phyloP scores from a whole-genome alignment of 2,329 filamentous ascomycete species.

The Trichoderma citrinoviride region DNA sequence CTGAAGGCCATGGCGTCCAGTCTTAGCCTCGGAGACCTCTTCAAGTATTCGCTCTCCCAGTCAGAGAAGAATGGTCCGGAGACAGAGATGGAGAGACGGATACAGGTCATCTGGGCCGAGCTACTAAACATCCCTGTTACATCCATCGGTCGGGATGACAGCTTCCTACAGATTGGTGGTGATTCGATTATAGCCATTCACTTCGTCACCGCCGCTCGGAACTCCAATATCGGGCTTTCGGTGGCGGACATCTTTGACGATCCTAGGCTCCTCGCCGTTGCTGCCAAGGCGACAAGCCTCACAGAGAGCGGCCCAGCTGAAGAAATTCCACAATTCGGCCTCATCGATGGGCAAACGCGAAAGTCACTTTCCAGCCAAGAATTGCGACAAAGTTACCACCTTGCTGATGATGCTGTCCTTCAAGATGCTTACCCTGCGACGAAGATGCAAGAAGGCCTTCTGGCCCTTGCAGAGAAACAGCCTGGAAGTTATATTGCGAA shows the following conservation, averaged over 20 bases:
- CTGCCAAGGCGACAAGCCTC: background rate
- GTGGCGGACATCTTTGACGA: constrained; percentile 23
- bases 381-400: background rate
- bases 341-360: background rate
- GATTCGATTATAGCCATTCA: constrained; percentile 23
- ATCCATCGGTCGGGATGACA: background rate
- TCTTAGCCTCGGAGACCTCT: background rate
- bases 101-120: background rate
- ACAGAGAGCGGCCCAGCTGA: background rate
- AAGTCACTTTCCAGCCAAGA: background rate
- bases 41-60: background rate
- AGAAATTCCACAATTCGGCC: background rate
- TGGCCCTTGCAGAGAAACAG: background rate
- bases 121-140: background rate
- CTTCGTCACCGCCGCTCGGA: background rate
- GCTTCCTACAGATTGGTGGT: constrained; percentile 20
- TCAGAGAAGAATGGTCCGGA: background rate
- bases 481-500: constrained; percentile 6
- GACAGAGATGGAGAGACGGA: background rate
- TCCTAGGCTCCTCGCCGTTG: constrained; percentile 9
- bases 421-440: background rate
- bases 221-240: background rate
- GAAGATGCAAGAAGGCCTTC: background rate
- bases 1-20: background rate
- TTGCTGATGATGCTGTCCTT: background rate